Evolutionary conservation across 345 rosid species (phyloP).

Genomic region (Anacardium occidentale): DNA sequence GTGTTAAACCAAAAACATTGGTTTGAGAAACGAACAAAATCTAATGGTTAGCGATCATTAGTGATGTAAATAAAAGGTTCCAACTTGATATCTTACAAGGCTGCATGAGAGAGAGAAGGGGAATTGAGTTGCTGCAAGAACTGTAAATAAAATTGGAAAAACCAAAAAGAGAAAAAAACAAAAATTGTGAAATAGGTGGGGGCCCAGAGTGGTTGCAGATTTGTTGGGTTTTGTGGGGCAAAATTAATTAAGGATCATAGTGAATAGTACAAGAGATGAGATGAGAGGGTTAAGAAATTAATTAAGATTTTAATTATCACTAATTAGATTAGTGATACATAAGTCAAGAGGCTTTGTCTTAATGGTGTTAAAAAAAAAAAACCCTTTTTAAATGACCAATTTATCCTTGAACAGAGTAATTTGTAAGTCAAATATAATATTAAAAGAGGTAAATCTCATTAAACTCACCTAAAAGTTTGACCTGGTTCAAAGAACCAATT

Average conservation of each 20-base stretch:
- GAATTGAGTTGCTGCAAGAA: conserved; percentile 11
- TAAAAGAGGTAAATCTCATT: too few relatives aligned
- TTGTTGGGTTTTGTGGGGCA: conserved; percentile 26
- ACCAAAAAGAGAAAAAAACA: not conserved
- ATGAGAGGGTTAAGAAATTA: not conserved
- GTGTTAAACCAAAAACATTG: conserved; percentile 22
- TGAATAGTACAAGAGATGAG: not conserved
- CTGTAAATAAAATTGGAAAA: conserved; percentile 10
- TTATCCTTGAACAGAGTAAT: not conserved
- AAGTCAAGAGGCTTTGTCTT: not conserved
- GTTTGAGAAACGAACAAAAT: conserved; percentile 22
- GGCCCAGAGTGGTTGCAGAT: conserved; percentile 31
- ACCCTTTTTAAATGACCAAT: not conserved
- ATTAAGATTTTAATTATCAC: not conserved
- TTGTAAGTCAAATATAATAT: not conserved
- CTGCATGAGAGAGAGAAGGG: conserved; percentile 25
- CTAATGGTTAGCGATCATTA: conserved; percentile 18
- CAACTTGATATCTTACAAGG: conserved; percentile 23
- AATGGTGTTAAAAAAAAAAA: too few relatives aligned
- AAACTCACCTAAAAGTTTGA: too few relatives aligned
- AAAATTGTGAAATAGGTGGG: conserved; percentile 11
- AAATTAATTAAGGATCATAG: conserved; percentile 17
- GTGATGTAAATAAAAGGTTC: not conserved
- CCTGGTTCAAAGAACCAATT: too few relatives aligned
- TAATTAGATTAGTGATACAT: not conserved